These are phyloP conservation scores for Mycena crocata DNA, from an alignment of 768 basidiomycete genomes.

Conservation along the genomic window DNA sequence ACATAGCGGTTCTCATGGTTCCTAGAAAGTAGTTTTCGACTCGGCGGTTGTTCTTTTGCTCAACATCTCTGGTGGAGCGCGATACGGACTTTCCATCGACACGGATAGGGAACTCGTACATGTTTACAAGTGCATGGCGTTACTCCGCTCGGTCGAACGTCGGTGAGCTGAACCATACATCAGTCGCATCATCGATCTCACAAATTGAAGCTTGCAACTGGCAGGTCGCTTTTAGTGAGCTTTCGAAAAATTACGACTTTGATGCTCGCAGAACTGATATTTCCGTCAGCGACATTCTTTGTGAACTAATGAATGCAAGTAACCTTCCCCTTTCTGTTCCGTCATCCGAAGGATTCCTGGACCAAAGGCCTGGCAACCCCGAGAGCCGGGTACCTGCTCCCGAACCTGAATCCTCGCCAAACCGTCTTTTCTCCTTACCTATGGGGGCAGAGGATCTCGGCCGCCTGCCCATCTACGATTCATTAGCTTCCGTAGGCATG, in stretches of 20 bases:
- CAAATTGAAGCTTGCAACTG: conserved; percentile 13
- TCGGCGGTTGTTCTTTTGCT: conserved; percentile 58
- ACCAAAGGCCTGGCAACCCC: neutral
- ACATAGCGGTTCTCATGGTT: neutral
- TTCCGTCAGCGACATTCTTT: conserved; percentile 23
- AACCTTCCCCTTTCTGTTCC: conserved; percentile 16
- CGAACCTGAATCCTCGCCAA: neutral
- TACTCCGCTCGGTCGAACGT: conserved; percentile 12
- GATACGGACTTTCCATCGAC: conserved; percentile 42
- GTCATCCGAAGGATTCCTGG: neutral
- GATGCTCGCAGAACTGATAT: neutral
- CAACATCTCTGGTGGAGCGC: conserved; percentile 53
- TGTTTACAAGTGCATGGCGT: conserved; percentile 51
- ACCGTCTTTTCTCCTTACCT: conserved; percentile 10
- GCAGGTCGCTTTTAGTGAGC: conserved; percentile 29
- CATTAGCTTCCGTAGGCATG: conserved; percentile 2
- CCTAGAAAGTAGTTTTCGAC: conserved; percentile 48
- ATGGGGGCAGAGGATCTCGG: conserved; percentile 25
- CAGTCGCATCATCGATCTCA: neutral
- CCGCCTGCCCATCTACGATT: conserved; percentile 21
- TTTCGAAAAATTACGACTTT: neutral
- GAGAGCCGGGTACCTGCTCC: neutral
- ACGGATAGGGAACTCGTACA: conserved; percentile 48
- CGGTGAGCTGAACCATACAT: conserved; percentile 12
- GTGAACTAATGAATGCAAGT: conserved; percentile 19